These are phyloP conservation scores for Dioszegia aurantiaca DNA, from an alignment of 768 basidiomycete genomes.

Conservation along the genomic window DNA sequence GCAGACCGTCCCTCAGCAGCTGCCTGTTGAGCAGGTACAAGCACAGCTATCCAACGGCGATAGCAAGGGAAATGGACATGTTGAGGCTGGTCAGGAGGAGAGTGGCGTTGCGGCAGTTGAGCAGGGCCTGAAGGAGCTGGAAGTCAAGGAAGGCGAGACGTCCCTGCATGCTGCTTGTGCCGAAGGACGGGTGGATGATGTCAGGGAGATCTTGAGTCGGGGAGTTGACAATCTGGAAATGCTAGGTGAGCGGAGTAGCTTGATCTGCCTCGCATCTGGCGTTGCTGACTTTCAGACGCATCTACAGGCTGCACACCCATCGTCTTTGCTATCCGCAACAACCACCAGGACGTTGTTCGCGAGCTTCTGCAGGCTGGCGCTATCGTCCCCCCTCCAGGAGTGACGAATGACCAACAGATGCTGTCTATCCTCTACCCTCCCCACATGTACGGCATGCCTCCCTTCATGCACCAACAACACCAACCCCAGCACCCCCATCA, in stretches of 20 bases:
- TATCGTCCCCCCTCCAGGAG: constrained; percentile 48
- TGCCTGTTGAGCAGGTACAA: constrained; percentile 1
- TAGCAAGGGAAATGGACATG: not conserved
- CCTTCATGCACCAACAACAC: constrained; percentile 27
- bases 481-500: constrained; percentile 3
- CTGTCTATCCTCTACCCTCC: constrained; percentile 48
- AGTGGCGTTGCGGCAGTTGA: not conserved
- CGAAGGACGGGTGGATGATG: constrained; percentile 47
- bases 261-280: not conserved
- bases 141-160: not conserved
- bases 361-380: constrained; percentile 49
- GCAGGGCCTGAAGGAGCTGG: constrained; percentile 10
- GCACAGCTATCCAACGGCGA: not conserved
- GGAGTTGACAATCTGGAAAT: constrained; percentile 43
- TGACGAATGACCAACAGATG: constrained; percentile 46
- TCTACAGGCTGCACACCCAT: constrained; percentile 50
- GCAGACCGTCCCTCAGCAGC: constrained; percentile 2
- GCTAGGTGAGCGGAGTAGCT: constrained; percentile 51
- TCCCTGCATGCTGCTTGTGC: constrained; percentile 46
- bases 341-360: constrained; percentile 46
- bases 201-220: constrained; percentile 37
- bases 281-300: constrained; percentile 30
- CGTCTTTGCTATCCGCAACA: constrained; percentile 47
- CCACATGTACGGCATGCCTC: constrained; percentile 39
- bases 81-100: not conserved